Evolutionary conservation across 495 filamentous ascomycete genomes (phyloP).

Genomic region (Hypoxylon crocopeplum): DNA sequence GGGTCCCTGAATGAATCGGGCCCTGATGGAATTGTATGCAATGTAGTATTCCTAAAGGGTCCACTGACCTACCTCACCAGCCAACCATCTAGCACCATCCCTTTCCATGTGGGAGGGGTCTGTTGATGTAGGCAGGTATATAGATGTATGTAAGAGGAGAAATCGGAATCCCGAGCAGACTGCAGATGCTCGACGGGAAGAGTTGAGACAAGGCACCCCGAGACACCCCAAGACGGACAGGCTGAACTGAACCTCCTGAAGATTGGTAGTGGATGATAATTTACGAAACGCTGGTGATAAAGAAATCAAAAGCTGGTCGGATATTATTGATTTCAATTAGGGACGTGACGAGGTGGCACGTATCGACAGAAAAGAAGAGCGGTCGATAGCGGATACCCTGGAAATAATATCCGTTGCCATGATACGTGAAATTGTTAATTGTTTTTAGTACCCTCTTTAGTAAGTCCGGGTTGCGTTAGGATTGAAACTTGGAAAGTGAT

Average conservation of each 20-base stretch:
- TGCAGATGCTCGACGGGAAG: background rate
- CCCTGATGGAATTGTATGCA: conserved; percentile 21
- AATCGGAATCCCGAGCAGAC: conserved; percentile 12
- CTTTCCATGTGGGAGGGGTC: conserved; percentile 9
- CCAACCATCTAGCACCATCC: conserved; percentile 14
- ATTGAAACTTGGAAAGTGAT: background rate
- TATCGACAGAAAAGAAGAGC: no score
- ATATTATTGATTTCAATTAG: no score
- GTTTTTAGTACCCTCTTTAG: no score
- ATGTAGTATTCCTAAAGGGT: conserved; percentile 34
- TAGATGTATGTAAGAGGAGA: background rate
- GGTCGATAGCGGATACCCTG: no score
- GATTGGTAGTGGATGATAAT: background rate
- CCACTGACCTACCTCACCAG: conserved; percentile 15
- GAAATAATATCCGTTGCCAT: background rate
- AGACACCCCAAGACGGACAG: no score
- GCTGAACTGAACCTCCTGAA: background rate
- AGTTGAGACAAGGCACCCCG: background rate
- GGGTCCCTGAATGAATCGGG: conserved; percentile 24
- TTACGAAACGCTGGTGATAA: background rate
- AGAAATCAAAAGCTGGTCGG: no score
- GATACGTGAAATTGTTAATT: background rate
- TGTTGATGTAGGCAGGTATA: background rate
- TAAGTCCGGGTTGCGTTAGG: conserved; percentile 1
- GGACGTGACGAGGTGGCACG: no score